Evolutionary conservation across 2,329 filamentous ascomycete species (phyloP).

Genomic region (Fulvia fulva): DNA sequence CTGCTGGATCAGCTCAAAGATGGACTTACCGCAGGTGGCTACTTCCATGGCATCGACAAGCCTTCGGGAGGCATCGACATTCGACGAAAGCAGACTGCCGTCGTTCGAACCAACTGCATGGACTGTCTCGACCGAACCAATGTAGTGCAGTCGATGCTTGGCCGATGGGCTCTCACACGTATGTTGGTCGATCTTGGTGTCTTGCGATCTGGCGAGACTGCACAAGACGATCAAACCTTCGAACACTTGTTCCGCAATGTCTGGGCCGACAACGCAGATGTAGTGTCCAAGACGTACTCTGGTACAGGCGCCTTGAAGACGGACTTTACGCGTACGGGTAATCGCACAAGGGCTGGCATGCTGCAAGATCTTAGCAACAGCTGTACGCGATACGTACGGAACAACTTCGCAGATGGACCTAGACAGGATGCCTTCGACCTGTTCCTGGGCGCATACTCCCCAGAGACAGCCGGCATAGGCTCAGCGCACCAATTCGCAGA

Average conservation of each 20-base stretch:
- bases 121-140: constrained; percentile 97
- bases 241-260: constrained; percentile 92
- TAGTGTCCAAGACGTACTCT: constrained; percentile 87
- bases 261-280: constrained; percentile 97
- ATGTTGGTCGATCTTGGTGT: constrained; percentile 84
- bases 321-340: constrained; percentile 90
- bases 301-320: constrained; percentile 97
- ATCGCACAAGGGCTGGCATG: constrained; percentile 78
- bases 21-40: constrained; percentile 73
- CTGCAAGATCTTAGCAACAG: constrained; percentile 86
- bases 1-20: constrained; percentile 78
- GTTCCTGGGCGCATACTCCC: constrained; percentile 82
- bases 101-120: constrained; percentile 98
- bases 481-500: constrained; percentile 76
- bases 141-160: constrained; percentile 95
- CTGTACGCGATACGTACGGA: constrained; percentile 80
- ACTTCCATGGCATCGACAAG: constrained; percentile 89
- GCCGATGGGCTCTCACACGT: constrained; percentile 79
- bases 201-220: constrained; percentile 69
- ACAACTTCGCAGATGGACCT: constrained; percentile 93
- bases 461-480: constrained; percentile 66
- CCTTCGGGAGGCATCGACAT: constrained; percentile 76
- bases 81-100: constrained; percentile 75
- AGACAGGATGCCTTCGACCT: constrained; percentile 93
- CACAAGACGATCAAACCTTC: constrained; percentile 75